Conservation (phyloP, 2,329 filamentous ascomycete genomes). For the Teratosphaeria gauchensis region DNA sequence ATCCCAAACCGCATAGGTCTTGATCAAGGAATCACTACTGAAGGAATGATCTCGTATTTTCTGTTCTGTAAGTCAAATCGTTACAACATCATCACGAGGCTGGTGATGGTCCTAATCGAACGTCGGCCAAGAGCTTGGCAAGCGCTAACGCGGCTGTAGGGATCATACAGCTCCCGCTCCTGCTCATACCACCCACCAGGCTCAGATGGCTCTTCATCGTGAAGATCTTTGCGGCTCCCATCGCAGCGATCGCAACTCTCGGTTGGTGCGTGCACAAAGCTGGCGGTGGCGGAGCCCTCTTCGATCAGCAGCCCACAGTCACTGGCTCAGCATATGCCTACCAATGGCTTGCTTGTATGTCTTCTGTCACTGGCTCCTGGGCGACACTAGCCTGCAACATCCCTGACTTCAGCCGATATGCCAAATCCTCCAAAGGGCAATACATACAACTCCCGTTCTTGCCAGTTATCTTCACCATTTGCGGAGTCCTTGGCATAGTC, state of each 20-base stretch:
- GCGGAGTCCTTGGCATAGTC: constrained; percentile 46
- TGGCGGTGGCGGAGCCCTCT: constrained; percentile 11
- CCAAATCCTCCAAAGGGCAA: not conserved
- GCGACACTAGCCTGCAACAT: constrained; percentile 37
- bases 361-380: constrained; percentile 42
- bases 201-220: constrained; percentile 17
- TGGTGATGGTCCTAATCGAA: too few species aligned
- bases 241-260: constrained; percentile 20
- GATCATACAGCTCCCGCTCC: constrained; percentile 1
- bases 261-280: constrained; percentile 18
- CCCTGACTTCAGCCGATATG: constrained; percentile 3
- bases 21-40: constrained; percentile 9
- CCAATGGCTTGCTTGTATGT: constrained; percentile 36
- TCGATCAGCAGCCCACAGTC: constrained; percentile 20
- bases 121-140: not conserved
- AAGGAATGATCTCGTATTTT: constrained; percentile 2
- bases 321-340: constrained; percentile 32
- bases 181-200: constrained; percentile 24
- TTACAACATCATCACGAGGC: too few species aligned
- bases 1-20: constrained; percentile 29
- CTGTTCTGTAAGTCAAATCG: not conserved
- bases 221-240: constrained; percentile 30
- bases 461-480: constrained; percentile 28
- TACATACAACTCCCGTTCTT: constrained; percentile 28
- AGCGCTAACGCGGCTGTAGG: not conserved